Conservation (phyloP, 2,329 filamentous ascomycete genomes). For the Hymenoscyphus linearis region DNA sequence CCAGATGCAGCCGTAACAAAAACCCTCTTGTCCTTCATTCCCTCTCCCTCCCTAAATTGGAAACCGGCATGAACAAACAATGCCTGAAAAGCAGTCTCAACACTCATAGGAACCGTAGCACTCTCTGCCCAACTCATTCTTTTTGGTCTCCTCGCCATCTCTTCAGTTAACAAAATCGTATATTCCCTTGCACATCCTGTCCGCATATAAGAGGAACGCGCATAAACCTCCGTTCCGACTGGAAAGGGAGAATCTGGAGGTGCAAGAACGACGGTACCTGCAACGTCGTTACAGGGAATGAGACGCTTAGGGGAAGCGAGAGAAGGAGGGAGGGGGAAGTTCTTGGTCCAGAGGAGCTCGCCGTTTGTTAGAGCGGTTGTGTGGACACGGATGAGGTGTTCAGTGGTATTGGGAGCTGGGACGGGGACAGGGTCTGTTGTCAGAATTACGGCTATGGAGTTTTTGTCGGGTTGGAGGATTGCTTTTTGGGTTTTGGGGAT, state of each 20-base stretch:
- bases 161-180: not conserved
- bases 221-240: not conserved
- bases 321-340: not conserved
- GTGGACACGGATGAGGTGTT: constrained; percentile 3
- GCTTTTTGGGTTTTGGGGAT: not conserved
- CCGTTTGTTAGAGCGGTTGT: not conserved
- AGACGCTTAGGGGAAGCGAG: not conserved
- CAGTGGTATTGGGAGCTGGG: not conserved
- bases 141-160: not conserved
- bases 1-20: constrained; percentile 41
- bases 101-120: not conserved
- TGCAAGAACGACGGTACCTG: not conserved
- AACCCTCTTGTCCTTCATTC: constrained; percentile 34
- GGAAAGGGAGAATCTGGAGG: not conserved
- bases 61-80: constrained; percentile 3
- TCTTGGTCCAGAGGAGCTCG: constrained; percentile 1
- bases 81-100: not conserved
- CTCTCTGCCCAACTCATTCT: not conserved
- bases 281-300: not conserved
- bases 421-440: not conserved
- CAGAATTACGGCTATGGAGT: not conserved
- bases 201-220: not conserved
- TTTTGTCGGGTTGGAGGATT: not conserved
- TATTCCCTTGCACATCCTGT: constrained; percentile 1
- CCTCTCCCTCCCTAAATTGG: constrained; percentile 9